Conservation (phyloP, 1,284 basidiomycete species). For the Rhodotorula sp. region DNA sequence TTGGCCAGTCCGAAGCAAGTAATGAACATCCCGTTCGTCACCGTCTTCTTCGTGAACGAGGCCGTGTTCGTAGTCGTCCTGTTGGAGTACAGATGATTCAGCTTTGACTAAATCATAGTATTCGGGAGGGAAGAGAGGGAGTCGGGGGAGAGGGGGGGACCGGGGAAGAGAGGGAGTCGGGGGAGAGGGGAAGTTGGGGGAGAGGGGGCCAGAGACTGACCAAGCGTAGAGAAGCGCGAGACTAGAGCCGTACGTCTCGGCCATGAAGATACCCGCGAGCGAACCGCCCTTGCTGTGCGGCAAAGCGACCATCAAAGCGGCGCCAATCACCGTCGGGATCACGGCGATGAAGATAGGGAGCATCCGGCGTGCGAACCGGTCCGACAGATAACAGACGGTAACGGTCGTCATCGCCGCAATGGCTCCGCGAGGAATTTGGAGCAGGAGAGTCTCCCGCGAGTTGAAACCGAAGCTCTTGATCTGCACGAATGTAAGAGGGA, state of each 20-base stretch:
- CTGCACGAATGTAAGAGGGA: not conserved
- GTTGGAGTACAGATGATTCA: conserved; percentile 61
- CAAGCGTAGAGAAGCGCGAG: not conserved
- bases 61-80: conserved; percentile 67
- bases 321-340: conserved; percentile 63
- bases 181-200: too few species aligned
- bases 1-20: conserved; percentile 62
- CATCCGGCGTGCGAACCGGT: conserved; percentile 58
- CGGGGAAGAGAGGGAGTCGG: not conserved
- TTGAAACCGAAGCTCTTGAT: conserved; percentile 67
- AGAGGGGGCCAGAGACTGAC: not conserved
- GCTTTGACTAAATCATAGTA: conserved; percentile 51
- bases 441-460: conserved; percentile 63
- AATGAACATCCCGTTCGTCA: conserved; percentile 60
- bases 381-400: conserved; percentile 64
- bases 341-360: conserved; percentile 62
- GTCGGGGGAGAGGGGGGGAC: not conserved
- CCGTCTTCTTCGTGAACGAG: conserved; percentile 62
- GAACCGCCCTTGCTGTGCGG: conserved; percentile 55
- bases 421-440: conserved; percentile 62
- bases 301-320: conserved; percentile 62
- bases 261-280: conserved; percentile 60
- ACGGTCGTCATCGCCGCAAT: conserved; percentile 53
- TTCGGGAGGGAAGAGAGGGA: conserved; percentile 19
- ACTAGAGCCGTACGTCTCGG: not conserved